phyloP scores from a whole-genome alignment of 768 basidiomycete species.

The Hebeloma cylindrosporum region DNA sequence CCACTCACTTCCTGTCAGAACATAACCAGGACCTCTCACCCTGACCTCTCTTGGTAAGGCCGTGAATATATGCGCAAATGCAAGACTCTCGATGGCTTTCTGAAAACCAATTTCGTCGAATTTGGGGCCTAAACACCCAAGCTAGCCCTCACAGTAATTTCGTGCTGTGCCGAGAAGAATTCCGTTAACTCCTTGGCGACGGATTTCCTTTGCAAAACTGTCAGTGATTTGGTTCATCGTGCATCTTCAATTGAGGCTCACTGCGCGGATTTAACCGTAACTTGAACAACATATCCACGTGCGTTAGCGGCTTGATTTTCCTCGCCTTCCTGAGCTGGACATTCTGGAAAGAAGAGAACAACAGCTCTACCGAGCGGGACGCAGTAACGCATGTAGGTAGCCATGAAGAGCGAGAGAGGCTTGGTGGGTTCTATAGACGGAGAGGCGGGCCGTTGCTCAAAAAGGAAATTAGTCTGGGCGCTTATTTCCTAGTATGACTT shows the following conservation, averaged over 20 bases:
- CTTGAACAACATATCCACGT: conserved; percentile 28
- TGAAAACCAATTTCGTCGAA: conserved; percentile 8
- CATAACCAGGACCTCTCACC: conserved; percentile 31
- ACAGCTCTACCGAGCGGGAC: conserved; percentile 33
- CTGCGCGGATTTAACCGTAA: conserved; percentile 32
- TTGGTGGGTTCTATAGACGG: too few relatives aligned
- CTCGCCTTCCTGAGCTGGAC: background rate
- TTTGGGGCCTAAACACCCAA: background rate
- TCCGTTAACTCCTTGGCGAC: conserved; percentile 24
- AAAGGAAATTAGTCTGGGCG: too few relatives aligned
- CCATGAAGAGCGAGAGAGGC: too few relatives aligned
- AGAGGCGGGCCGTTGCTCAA: too few relatives aligned
- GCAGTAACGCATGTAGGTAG: conserved; percentile 26
- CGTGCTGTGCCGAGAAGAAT: conserved; percentile 32
- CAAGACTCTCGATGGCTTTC: conserved; percentile 35
- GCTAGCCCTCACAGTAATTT: conserved; percentile 34
- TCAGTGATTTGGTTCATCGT: background rate
- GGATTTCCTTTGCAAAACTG: conserved; percentile 2
- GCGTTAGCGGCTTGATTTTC: background rate
- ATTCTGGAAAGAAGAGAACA: conserved; percentile 35
- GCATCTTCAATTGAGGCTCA: conserved; percentile 9
- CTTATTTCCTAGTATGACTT: too few relatives aligned
- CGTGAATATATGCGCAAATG: conserved; percentile 30
- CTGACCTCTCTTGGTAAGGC: conserved; percentile 28
- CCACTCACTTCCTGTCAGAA: conserved; percentile 30